A percentile compares a stretch with the other conserved stretches of the same genome.
phyloP scores from a whole-genome alignment of 1,284 basidiomycete species.

The Moesziomyces aphidis region DNA sequence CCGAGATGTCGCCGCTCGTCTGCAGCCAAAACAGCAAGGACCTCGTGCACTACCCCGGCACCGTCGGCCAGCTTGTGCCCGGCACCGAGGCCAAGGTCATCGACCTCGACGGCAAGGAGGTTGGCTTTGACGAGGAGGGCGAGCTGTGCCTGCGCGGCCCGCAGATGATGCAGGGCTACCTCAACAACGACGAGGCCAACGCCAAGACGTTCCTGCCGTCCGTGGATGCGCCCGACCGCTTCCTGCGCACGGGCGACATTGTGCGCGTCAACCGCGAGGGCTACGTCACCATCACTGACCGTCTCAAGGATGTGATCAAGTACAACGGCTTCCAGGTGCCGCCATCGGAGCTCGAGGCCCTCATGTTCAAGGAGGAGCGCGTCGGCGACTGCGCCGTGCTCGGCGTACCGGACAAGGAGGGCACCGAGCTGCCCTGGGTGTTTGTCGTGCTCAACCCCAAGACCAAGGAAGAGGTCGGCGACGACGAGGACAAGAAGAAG shows the following conservation, averaged over 20 bases:
- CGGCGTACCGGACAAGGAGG: constrained; percentile 43
- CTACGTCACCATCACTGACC: constrained; percentile 62
- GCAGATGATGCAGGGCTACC: constrained; percentile 66
- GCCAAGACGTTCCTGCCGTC: constrained; percentile 44
- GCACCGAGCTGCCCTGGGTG: constrained; percentile 58
- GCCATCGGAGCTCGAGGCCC: constrained; percentile 63
- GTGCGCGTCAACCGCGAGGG: constrained; percentile 56
- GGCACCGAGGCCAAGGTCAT: constrained; percentile 61
- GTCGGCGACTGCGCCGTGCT: constrained; percentile 57
- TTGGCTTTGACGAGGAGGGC: constrained; percentile 55
- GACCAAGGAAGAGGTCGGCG: constrained; percentile 16
- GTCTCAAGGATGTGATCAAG: constrained; percentile 67
- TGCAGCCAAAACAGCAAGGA: constrained; percentile 58
- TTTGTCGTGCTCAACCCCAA: constrained; percentile 49
- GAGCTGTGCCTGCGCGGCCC: constrained; percentile 64
- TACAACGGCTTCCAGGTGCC: constrained; percentile 66
- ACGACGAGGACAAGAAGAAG: constrained; percentile 34
- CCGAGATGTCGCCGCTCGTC: constrained; percentile 65
- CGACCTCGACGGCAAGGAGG: constrained; percentile 44
- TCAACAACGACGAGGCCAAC: constrained; percentile 64
- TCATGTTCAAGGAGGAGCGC: constrained; percentile 47
- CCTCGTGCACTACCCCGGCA: constrained; percentile 43
- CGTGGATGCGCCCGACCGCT: constrained; percentile 33
- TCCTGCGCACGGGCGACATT: constrained; percentile 63
- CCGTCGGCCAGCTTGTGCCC: constrained; percentile 58